phyloP scores from a whole-genome alignment of 1,139 yeast genomes.

The Candida anutae region DNA sequence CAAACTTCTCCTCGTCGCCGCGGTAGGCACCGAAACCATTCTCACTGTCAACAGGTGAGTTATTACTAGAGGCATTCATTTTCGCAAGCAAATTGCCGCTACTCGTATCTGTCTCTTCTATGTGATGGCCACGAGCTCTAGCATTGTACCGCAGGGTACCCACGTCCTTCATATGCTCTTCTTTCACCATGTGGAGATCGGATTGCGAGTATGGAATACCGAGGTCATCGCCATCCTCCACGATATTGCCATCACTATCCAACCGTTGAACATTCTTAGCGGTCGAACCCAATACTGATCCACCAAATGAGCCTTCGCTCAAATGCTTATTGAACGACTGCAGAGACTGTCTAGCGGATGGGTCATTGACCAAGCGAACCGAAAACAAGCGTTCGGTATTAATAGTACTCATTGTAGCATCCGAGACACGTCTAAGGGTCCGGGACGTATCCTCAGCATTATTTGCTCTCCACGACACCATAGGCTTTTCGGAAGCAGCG shows the following conservation, averaged over 20 bases:
- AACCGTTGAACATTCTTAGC: slow-evolving; percentile 37
- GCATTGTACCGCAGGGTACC: background rate
- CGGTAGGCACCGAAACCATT: background rate
- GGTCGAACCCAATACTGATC: slow-evolving; percentile 7
- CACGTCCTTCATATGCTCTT: slow-evolving; percentile 21
- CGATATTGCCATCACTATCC: slow-evolving; percentile 50
- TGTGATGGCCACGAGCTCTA: background rate
- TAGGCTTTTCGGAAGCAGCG: slow-evolving; percentile 34
- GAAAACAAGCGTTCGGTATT: slow-evolving; percentile 79
- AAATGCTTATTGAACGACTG: slow-evolving; percentile 14
- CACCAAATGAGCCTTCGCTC: slow-evolving; percentile 4
- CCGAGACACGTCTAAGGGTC: slow-evolving; percentile 34
- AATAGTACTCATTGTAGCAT: slow-evolving; percentile 73
- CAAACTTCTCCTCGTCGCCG: too few species aligned
- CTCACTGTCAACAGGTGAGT: background rate
- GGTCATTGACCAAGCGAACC: slow-evolving; percentile 66
- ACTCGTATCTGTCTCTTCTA: slow-evolving; percentile 3
- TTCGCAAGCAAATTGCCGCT: background rate
- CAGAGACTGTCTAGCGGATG: slow-evolving; percentile 21
- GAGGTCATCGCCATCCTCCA: slow-evolving; percentile 12
- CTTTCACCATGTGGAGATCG: slow-evolving; percentile 24
- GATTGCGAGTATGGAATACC: slow-evolving; percentile 19
- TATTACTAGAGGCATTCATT: background rate
- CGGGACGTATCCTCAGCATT: slow-evolving; percentile 16
- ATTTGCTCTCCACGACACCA: slow-evolving; percentile 69